Percentiles rank a stretch among this genome's conserved stretches.
phyloP scores from a whole-genome alignment of 257 asterid genomes.

The Lantana camara region DNA sequence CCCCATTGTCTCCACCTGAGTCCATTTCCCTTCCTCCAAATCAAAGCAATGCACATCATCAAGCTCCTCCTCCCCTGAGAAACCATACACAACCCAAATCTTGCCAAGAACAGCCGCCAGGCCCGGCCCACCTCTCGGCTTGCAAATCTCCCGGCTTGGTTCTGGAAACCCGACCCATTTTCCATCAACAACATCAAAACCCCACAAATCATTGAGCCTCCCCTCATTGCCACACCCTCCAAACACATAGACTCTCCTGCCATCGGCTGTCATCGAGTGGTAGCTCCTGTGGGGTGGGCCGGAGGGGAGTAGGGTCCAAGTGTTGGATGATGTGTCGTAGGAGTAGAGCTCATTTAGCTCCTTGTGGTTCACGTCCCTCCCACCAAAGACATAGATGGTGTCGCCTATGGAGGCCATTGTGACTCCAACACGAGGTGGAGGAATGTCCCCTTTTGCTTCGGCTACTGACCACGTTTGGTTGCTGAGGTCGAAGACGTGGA shows the following conservation, averaged over 20 bases:
- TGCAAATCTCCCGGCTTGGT: constrained; percentile 61
- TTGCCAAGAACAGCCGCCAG: constrained; percentile 50
- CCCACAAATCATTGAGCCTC: constrained; percentile 84
- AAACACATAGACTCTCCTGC: constrained; percentile 55
- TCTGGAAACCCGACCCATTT: constrained; percentile 59
- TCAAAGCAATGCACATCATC: constrained; percentile 84
- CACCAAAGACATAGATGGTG: constrained; percentile 61
- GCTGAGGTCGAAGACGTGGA: constrained; percentile 56
- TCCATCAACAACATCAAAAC: constrained; percentile 52
- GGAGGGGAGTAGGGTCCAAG: constrained; percentile 63
- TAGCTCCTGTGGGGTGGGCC: constrained; percentile 80
- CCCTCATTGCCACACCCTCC: constrained; percentile 90
- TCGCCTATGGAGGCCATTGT: constrained; percentile 58
- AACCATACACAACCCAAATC: constrained; percentile 94
- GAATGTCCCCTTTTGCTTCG: constrained; percentile 56
- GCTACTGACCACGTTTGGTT: constrained; percentile 55
- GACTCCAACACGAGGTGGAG: constrained; percentile 80
- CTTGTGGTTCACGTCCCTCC: constrained; percentile 63
- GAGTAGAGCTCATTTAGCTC: constrained; percentile 64
- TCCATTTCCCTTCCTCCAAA: constrained; percentile 54
- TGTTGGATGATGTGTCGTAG: constrained; percentile 53
- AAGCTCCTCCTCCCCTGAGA: constrained; percentile 73
- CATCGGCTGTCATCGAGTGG: constrained; percentile 85
- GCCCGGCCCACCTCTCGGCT: constrained; percentile 92
- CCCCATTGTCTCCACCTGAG: constrained; percentile 64